Evolutionary conservation across 2,329 filamentous ascomycete species (phyloP), one percentile per base, ranked within the genome.

Genomic region (Trematosphaeria pertusa): DNA sequence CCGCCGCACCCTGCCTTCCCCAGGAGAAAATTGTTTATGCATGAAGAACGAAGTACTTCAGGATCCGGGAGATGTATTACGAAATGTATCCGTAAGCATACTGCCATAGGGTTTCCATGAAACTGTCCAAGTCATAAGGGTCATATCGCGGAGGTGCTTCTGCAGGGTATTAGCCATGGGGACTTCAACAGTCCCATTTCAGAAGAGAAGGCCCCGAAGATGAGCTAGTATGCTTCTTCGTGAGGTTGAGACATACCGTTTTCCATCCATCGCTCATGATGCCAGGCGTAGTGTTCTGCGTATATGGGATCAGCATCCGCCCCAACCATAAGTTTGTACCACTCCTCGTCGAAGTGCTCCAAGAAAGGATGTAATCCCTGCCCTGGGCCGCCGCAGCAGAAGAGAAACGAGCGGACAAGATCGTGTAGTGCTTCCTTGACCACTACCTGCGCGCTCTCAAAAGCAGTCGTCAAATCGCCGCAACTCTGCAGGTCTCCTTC

Each of bases 371-470:
- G 24, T 12, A 28, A 28, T n/a, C n/a, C n/a, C n/a, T n/a, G n/a
- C n/a, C n/a, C n/a, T n/a, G n/a, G n/a, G 12, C 12, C 24, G 7
- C 24, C 24, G 24, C 24, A 28, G 24, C 12, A 28, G 12, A 8
- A 12, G 8, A 28, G 24, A 28, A 8, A 28, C 8, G 12, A 12
- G 8, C 24, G 7, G 24, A 7, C 7, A 28, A 28, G 24, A 30
- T 19, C 19, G 24, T 14, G 24, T 18, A n/a, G 24, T 39, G 21
- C 30, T 11, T 42, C 30, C 30, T 42, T 42, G 12, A 31, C 35
- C 7, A n/a, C 19, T 8, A 8, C 12, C 32, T 2, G 30, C 14
- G 20, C 28, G 24, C 21, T 3, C 18, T 35, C 26, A 10, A 42
- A 32, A 6, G 39, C 30, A 24, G 15, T 22, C 14, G 39, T 34